phyloP scores from a whole-genome alignment of 768 basidiomycete species.

The Suillus cothurnatus region DNA sequence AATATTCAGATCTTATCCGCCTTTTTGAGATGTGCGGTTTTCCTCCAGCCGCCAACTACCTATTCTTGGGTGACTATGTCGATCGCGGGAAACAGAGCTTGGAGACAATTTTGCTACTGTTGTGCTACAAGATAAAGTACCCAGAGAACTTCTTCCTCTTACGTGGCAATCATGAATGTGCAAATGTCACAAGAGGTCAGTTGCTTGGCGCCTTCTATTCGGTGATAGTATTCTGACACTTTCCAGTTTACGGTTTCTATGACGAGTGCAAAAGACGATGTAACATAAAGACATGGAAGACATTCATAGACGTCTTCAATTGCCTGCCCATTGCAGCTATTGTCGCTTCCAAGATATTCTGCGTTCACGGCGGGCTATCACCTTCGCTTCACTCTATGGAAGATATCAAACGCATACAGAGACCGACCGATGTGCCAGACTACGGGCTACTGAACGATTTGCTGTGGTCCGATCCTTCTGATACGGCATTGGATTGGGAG shows the following conservation, averaged over 20 bases:
- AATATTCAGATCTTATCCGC: constrained; percentile 98
- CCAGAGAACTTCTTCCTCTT: constrained; percentile 99
- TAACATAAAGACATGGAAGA: constrained; percentile 99
- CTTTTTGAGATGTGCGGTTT: constrained; percentile 99
- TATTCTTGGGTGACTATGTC: constrained; percentile 99
- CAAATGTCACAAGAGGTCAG: constrained; percentile 97
- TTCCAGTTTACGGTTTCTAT: constrained; percentile 95
- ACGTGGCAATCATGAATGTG: constrained; percentile 98
- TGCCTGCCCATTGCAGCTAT: constrained; percentile 98
- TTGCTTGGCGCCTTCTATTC: constrained; percentile 14
- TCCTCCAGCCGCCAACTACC: constrained; percentile 95
- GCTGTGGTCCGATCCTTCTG: constrained; percentile 97
- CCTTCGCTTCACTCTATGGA: constrained; percentile 96
- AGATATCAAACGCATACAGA: constrained; percentile 96
- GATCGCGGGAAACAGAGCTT: constrained; percentile 98
- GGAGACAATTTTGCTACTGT: constrained; percentile 93
- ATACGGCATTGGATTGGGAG: constrained; percentile 98
- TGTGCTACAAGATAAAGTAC: constrained; percentile 99
- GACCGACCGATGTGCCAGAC: constrained; percentile 98
- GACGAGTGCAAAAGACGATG: constrained; percentile 99
- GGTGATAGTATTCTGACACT: constrained; percentile 19
- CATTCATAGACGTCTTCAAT: constrained; percentile 99
- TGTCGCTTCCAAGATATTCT: constrained; percentile 99
- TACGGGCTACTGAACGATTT: constrained; percentile 97
- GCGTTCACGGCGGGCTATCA: constrained; percentile 95